Percentiles rank a stretch among this genome's conserved stretches.
Evolutionary conservation across 2,329 filamentous ascomycete species (phyloP).

Genomic region (Neopestalotiopsis rosae): DNA sequence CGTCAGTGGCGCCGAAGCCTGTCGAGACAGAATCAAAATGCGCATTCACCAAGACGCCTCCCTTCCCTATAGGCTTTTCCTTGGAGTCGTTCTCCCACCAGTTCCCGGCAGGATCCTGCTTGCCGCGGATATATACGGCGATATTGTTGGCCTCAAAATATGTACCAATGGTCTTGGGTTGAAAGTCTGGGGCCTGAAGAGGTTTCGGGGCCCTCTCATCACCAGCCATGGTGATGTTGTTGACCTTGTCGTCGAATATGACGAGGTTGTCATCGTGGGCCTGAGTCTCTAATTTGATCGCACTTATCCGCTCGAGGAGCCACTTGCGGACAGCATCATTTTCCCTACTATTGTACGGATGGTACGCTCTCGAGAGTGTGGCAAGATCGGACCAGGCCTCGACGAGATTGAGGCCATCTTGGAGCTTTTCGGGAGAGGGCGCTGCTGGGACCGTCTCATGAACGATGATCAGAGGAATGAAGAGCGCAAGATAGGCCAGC

Average conservation of each 20-base stretch:
- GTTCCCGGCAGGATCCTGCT: conserved; percentile 71
- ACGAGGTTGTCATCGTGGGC: conserved; percentile 45
- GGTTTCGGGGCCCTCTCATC: conserved; percentile 11
- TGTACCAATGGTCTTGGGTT: conserved; percentile 45
- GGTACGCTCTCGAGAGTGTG: conserved; percentile 74
- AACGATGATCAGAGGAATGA: conserved; percentile 73
- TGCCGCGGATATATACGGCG: conserved; percentile 87
- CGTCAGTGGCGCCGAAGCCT: conserved; percentile 91
- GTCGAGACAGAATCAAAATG: conserved; percentile 93
- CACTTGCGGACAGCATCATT: conserved; percentile 84
- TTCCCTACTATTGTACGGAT: conserved; percentile 85
- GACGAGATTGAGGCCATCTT: conserved; percentile 76
- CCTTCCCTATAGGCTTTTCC: conserved; percentile 60
- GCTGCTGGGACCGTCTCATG: conserved; percentile 77
- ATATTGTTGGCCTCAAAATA: conserved; percentile 96
- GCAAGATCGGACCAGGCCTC: conserved; percentile 89
- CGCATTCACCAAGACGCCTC: conserved; percentile 89
- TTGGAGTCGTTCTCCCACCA: conserved; percentile 69
- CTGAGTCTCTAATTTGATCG: conserved; percentile 70
- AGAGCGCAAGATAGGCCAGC: conserved; percentile 74
- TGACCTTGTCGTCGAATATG: conserved; percentile 76
- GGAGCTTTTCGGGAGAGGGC: conserved; percentile 52
- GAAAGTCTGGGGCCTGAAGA: conserved; percentile 1
- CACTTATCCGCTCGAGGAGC: conserved; percentile 72
- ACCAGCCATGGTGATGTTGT: conserved; percentile 64